Conservation (phyloP, 2,329 filamentous ascomycete species). For the Thelonectria blattea region DNA sequence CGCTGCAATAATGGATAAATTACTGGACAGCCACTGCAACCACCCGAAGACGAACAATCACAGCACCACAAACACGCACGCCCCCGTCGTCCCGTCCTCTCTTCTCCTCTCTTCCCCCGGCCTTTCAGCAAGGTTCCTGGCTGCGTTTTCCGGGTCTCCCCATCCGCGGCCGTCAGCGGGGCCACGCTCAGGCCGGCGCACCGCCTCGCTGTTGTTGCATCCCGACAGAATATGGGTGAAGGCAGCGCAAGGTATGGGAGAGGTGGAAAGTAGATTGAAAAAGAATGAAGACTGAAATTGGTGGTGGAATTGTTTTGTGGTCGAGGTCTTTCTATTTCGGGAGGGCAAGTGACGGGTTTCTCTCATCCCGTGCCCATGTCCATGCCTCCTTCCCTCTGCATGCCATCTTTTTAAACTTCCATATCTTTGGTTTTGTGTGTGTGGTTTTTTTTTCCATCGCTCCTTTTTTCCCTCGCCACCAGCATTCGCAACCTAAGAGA, state of each 20-base stretch:
- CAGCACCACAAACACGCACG: background rate
- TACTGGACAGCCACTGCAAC: background rate
- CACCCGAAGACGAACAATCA: background rate
- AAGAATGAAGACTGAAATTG: too few species aligned
- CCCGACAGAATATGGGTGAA: background rate
- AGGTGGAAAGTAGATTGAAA: background rate
- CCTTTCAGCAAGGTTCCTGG: background rate
- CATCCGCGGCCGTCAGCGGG: too few species aligned
- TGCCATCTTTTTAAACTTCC: background rate
- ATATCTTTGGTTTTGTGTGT: background rate
- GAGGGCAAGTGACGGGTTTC: too few species aligned
- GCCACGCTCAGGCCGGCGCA: background rate
- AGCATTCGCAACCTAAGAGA: background rate
- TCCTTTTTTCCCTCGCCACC: background rate
- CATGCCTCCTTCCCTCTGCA: background rate
- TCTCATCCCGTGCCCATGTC: too few species aligned
- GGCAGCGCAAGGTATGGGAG: too few species aligned
- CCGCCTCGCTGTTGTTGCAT: slow-evolving; percentile 7
- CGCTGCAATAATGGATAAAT: background rate
- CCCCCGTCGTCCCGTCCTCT: too few species aligned
- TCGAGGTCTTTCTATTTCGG: too few species aligned
- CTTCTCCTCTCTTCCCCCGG: background rate
- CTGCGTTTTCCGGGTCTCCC: background rate
- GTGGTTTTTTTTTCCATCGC: background rate
- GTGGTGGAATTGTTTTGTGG: too few species aligned